Conservation (phyloP, 352 stramenopile species). For the Phytophthora quininea region DNA sequence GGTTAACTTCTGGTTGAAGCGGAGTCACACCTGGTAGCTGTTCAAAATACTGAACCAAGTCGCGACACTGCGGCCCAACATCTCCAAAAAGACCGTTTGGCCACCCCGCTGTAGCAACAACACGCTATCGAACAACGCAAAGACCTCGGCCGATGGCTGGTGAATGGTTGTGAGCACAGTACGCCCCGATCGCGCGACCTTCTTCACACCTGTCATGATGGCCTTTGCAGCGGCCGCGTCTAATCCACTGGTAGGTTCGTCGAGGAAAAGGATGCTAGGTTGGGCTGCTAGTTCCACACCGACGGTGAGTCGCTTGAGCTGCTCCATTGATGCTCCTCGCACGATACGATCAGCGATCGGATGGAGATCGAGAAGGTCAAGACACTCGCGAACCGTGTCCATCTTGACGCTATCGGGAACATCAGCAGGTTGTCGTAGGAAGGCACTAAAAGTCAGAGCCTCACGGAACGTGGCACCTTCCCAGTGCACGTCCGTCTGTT, state of each 20-base stretch:
- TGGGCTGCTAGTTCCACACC: conserved; percentile 54
- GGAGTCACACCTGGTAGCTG: conserved; percentile 39
- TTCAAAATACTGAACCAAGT: conserved; percentile 62
- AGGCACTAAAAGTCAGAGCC: conserved; percentile 89
- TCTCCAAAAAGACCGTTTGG: conserved; percentile 59
- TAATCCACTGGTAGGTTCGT: conserved; percentile 68
- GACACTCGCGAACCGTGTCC: conserved; percentile 73
- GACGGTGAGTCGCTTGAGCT: conserved; percentile 61
- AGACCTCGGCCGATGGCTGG: conserved; percentile 52
- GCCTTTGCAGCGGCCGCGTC: conserved; percentile 72
- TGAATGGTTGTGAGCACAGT: conserved; percentile 72
- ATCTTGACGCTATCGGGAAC: conserved; percentile 42
- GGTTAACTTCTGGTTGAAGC: conserved; percentile 41
- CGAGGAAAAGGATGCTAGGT: conserved; percentile 57
- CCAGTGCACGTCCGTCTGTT: conserved; percentile 55
- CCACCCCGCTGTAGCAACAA: conserved; percentile 75
- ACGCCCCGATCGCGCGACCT: conserved; percentile 67
- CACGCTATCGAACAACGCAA: conserved; percentile 86
- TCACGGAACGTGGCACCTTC: conserved; percentile 86
- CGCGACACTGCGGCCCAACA: conserved; percentile 34
- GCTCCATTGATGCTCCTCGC: conserved; percentile 47
- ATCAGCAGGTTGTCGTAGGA: conserved; percentile 61
- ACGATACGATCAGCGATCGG: conserved; percentile 56
- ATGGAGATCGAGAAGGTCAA: conserved; percentile 78
- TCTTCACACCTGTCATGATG: conserved; percentile 68